phyloP scores from a whole-genome alignment of 2,329 filamentous ascomycete species.

The Arthrobotrys iridis region DNA sequence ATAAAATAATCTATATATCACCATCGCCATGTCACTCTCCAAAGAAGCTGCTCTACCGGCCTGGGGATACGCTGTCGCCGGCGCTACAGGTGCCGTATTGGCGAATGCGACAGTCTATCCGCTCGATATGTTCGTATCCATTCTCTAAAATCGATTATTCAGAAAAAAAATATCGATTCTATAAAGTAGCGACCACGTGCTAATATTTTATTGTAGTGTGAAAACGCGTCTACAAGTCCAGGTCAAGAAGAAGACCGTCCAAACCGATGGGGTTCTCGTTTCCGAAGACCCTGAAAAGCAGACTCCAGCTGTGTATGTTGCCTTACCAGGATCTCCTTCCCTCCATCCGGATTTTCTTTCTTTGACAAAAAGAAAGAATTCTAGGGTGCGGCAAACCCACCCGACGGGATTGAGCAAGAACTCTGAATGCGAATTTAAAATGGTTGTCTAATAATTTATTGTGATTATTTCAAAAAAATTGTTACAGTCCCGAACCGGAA shows the following conservation, averaged over 20 bases:
- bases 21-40: constrained; percentile 62
- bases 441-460: constrained; percentile 3
- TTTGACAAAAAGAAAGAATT: background rate
- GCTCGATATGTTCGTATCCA: constrained; percentile 81
- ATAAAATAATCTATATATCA: constrained; percentile 5
- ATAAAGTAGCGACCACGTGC: constrained; percentile 3
- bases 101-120: constrained; percentile 97
- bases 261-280: constrained; percentile 52
- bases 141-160: background rate
- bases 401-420: too few species aligned
- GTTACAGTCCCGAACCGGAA: constrained; percentile 61
- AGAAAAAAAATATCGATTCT: background rate
- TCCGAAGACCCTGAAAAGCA: constrained; percentile 50
- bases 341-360: constrained; percentile 47
- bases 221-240: constrained; percentile 97
- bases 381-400: background rate
- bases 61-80: constrained; percentile 92
- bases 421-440: too few species aligned
- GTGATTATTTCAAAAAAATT: background rate
- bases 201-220: constrained; percentile 69
- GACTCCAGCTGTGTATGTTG: constrained; percentile 38
- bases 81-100: constrained; percentile 89
- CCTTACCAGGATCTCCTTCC: constrained; percentile 24
- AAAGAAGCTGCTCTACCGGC: constrained; percentile 80
- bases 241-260: constrained; percentile 72